Evolutionary conservation across 1,284 basidiomycete genomes (phyloP).

Genomic region (Trichosporon sp.): DNA sequence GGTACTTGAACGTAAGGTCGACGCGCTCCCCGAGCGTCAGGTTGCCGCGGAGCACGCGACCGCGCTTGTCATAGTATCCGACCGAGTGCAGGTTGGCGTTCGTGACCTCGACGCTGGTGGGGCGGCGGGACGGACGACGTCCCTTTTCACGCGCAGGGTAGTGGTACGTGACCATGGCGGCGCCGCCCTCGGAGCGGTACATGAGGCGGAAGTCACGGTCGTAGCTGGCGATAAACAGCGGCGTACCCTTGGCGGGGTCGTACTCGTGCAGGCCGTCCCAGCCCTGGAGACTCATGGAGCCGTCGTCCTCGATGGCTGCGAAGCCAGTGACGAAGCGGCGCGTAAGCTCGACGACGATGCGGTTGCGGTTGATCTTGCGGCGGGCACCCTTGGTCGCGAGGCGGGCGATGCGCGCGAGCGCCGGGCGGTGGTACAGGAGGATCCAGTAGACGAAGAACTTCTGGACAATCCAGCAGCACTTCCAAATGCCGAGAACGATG

Average conservation of each 20-base stretch:
- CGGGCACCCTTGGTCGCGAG: constrained; percentile 9
- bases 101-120: neutral
- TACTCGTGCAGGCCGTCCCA: neutral
- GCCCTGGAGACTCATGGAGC: neutral
- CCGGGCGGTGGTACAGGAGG: constrained; percentile 10
- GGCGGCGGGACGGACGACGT: constrained; percentile 10
- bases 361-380: constrained; percentile 9
- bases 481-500: constrained; percentile 3
- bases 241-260: neutral
- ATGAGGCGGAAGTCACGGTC: constrained; percentile 6
- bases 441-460: constrained; percentile 13
- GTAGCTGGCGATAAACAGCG: constrained; percentile 9
- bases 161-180: neutral
- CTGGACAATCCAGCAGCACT: constrained; percentile 8
- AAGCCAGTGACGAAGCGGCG: constrained; percentile 9
- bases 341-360: constrained; percentile 10
- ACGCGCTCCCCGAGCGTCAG: neutral
- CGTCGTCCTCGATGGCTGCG: neutral
- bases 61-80: constrained; percentile 10
- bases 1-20: constrained; percentile 8
- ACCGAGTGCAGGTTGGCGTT: neutral
- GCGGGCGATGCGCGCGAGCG: neutral
- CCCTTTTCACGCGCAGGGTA: neutral
- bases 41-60: constrained; percentile 7
- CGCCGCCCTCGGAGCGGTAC: neutral